Conservation (phyloP, 805 yeast genomes). For the Huiozyma sinensis region DNA sequence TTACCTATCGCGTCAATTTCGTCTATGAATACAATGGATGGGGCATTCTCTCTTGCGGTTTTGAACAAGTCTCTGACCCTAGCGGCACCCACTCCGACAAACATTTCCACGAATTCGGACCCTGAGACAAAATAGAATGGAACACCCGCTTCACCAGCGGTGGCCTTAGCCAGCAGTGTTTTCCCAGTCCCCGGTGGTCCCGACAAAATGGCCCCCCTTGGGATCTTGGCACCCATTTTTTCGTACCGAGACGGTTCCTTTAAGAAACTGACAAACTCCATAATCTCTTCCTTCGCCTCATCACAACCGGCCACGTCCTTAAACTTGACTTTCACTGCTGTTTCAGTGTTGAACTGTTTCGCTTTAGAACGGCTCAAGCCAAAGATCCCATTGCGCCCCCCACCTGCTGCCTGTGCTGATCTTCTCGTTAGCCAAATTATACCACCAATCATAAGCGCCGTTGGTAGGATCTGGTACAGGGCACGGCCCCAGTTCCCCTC, state of each 20-base stretch:
- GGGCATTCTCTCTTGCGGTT: constrained; percentile 88
- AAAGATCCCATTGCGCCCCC: constrained; percentile 63
- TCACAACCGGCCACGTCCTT: constrained; percentile 95
- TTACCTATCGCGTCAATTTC: constrained; percentile 99
- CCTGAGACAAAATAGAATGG: constrained; percentile 95
- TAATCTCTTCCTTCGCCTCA: constrained; percentile 93
- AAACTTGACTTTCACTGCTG: constrained; percentile 79
- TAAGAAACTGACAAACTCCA: constrained; percentile 93
- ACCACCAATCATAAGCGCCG: constrained; percentile 79
- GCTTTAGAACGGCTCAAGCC: constrained; percentile 92
- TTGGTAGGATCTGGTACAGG: constrained; percentile 74
- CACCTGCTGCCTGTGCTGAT: constrained; percentile 37
- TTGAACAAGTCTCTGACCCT: constrained; percentile 92
- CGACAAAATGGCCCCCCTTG: constrained; percentile 92
- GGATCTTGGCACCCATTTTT: constrained; percentile 90
- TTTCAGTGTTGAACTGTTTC: constrained; percentile 80
- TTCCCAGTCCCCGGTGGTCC: constrained; percentile 99
- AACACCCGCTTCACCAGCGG: constrained; percentile 98
- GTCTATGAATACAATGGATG: constrained; percentile 92
- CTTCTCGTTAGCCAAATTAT: constrained; percentile 70
- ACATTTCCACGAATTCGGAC: constrained; percentile 97
- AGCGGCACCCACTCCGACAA: constrained; percentile 98
- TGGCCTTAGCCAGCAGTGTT: constrained; percentile 91
- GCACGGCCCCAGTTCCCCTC: constrained; percentile 59
- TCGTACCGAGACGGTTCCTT: constrained; percentile 87